Base-by-base conservation (phyloP, 176 grass and related monocot genomes). In the Saccharum officinarum region DNA sequence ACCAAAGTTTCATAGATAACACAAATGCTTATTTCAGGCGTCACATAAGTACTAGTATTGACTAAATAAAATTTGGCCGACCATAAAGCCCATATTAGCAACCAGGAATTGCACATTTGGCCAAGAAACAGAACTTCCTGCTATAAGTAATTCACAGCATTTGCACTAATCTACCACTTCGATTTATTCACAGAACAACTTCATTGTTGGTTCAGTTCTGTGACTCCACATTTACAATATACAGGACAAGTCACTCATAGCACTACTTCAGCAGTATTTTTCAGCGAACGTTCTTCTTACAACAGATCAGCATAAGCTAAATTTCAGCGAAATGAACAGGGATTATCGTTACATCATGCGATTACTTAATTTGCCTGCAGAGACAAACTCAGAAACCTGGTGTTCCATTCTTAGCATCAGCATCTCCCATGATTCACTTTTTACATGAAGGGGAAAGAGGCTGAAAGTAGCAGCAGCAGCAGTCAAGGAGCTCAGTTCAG, bases 401-500 rank as follows among this genome's bases (percentile, higher is more conserved):
- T 39, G 17, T 38, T 33, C 2, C 7, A 69, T n/a, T 40, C 17
- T 70, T 40, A 39, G 36, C 18, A n/a, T 13, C 37, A 41, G 68
- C 38, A 41, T 22, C 67, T 70, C 18, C 38, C 67, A 1, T 28
- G 28, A 50, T 68, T 20, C 33, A 36, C 33, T 37, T 2, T 38
- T 68, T 38, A 68, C 16, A 20, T 68, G 16, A 3, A 17, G 33
- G 1, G 7, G 2, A 68, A 68, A 68, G 3, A 38, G 1, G 0
- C 8, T 68, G 15, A 15, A 18, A 67, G 16, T 37, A 67, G 13
- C 6, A 67, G 50, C 52, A 50, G 47, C 44, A 46, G 28, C 12
- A 74, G 6, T 2, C 46, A 74, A 74, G 68, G 23, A 13, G 12
- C 61, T 70, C 62, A 83, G 18, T 76, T 81, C 64, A 84, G 71